Evolutionary conservation across 192 early-diverging fungal genomes (phyloP).

Genomic region (Backusella psychrophila): DNA sequence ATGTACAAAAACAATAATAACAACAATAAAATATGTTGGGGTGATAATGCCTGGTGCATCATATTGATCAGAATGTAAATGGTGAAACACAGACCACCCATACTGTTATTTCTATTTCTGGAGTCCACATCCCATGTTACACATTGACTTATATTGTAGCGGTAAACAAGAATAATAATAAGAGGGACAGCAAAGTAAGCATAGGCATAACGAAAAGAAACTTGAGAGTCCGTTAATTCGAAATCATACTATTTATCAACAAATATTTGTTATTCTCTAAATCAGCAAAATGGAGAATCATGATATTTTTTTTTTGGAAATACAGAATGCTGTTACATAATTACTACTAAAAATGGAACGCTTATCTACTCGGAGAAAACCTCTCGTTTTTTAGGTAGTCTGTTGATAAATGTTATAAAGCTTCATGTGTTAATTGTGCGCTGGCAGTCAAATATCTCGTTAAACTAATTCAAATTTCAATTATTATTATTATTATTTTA

Average conservation of each 20-base stretch:
- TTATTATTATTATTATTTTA: neutral
- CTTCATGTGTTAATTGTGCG: neutral
- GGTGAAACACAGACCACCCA: neutral
- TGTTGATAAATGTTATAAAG: neutral
- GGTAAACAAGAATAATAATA: neutral
- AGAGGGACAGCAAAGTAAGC: neutral
- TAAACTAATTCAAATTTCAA: neutral
- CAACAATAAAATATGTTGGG: neutral
- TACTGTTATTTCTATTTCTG: neutral
- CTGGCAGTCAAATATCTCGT: neutral
- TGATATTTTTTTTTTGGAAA: neutral
- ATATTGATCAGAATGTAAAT: neutral
- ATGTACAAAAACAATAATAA: neutral
- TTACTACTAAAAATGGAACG: neutral
- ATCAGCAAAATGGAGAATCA: neutral
- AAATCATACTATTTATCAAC: neutral
- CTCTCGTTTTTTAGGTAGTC: neutral
- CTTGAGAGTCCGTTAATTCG: neutral
- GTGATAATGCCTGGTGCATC: neutral
- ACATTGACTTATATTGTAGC: neutral
- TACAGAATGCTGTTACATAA: neutral
- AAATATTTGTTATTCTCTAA: neutral
- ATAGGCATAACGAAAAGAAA: neutral
- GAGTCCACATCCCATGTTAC: neutral
- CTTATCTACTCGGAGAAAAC: constrained; percentile 1